Conservation (phyloP, 441 rosid species). For the Corymbia citriodora region DNA sequence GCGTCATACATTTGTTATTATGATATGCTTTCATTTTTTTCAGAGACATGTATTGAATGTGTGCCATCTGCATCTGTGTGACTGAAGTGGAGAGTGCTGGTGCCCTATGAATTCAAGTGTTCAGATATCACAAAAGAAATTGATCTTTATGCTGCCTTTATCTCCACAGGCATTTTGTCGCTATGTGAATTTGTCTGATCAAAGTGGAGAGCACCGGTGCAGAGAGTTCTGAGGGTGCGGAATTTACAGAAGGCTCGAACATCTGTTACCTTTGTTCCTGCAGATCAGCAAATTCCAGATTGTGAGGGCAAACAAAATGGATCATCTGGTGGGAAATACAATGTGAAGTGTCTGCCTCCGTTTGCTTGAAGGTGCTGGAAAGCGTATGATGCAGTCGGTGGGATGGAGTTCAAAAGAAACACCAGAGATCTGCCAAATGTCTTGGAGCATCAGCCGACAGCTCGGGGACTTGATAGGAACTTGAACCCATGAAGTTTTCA, state of each 20-base stretch:
- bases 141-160: background rate
- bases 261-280: background rate
- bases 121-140: background rate
- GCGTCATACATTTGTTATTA: background rate
- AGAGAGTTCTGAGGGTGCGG: background rate
- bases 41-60: background rate
- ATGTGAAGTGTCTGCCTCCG: background rate
- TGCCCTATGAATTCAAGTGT: background rate
- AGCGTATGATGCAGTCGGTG: background rate
- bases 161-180: background rate
- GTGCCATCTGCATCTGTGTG: background rate
- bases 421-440: background rate
- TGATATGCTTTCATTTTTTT: background rate
- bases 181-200: background rate
- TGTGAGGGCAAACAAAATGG: background rate
- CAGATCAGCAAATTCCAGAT: background rate
- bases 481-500: background rate
- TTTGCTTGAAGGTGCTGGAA: background rate
- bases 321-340: background rate
- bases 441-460: background rate
- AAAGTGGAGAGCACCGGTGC: background rate
- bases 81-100: background rate
- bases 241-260: background rate
- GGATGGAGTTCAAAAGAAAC: background rate
- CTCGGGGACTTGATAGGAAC: background rate